Evolutionary conservation across 441 rosid species (phyloP), one percentile per base, ranked within the genome.

Genomic region (Pelargonium fulgidum): DNA sequence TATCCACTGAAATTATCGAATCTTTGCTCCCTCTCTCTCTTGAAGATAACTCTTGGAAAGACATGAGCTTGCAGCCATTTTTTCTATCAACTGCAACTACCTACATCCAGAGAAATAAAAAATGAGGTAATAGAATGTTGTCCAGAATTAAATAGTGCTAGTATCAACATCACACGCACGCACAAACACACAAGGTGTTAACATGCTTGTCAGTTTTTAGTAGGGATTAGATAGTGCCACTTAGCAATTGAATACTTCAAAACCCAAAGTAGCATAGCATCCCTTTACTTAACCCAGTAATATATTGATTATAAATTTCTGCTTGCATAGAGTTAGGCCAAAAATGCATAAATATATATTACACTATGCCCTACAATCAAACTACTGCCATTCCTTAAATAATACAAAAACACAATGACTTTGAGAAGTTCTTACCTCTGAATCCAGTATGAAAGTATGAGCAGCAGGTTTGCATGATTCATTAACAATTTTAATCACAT

Each of bases 1-100:
- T 79, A 72, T 85, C 82, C 70, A 83, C 44, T 24, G 90, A 48
- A 64, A 92, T 67, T 62, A 76, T 75, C 65, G 85, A 85, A 76
- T 82, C 86, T 84, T 83, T 89, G 71, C 93, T 73, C 72, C 98
- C 98, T 79, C 93, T 84, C 78, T 87, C 90, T 80, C 97, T 88
- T 54, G 92, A 86, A 59, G 97, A 90, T 69, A 92, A 81, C 76
- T 92, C 97, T 81, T 92, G 98, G 77, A 92, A 92, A 74, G 98
- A 87, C 98, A 89, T 86, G 68, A 92, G 79, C 84, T 86, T 89
- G 77, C 76, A 75, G 62, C 81, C 84, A 80, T 87, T 89, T 75
- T 81, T 85, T 82, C 93, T 82, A 83, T 90, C 91, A 70, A 85
- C 78, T 70, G 97, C 97, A 78, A 90, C 98, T 54, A 90, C 92